Base-by-base conservation (phyloP, 2,329 filamentous ascomycete genomes). In the Plectosphaerella plurivora region DNA sequence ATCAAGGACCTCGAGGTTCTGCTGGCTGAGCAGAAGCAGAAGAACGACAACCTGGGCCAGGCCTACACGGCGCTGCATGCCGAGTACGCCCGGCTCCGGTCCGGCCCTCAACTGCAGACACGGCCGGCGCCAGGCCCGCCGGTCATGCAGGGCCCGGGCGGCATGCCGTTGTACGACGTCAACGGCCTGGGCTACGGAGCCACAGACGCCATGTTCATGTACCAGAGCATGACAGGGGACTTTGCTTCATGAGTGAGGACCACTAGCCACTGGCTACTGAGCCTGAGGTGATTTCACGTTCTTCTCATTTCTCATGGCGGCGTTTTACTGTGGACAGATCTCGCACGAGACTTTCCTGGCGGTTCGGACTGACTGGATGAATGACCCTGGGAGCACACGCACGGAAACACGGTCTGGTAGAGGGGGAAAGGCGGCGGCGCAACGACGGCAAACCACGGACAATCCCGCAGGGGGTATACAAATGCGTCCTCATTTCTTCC, bases 1-100 rank as follows among this genome's bases (percentile, higher is more conserved):
- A 84, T 85, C 60, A 78, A 79, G 55, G 83, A 86, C 58, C 76
- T 87, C 18, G 83, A 86, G 63, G 63, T 72, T 36, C 75, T 82
- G 59, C 75, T 86, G 33, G 67, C 66, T 46, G 75, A 79, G 16
- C 68, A 82, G 48, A 76, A 77, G 55, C 74, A 78, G 22, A 79
- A 77, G 58, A 81, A 84, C 63, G 77, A 76, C 53, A 72, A 73
- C 35, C 74, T 86, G 50, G 74, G 75, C 55, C 72, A 75, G 49
- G 80, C 79, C 5, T 83, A 84, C 61, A 66, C 71, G 25, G 62
- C 65, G n/a, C 69, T 82, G 20, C 76, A 80, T 47, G 59, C 65
- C 49, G 73, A 76, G 56, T 73, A 73, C 60, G 54, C 72, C 51
- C 67, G 67, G 51, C 67, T 76, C 24, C 55, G 61, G 16, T 44